These are phyloP conservation scores for Rhododendron williamsianum DNA, from an alignment of 148 eudicot species.

Conservation along the genomic window DNA sequence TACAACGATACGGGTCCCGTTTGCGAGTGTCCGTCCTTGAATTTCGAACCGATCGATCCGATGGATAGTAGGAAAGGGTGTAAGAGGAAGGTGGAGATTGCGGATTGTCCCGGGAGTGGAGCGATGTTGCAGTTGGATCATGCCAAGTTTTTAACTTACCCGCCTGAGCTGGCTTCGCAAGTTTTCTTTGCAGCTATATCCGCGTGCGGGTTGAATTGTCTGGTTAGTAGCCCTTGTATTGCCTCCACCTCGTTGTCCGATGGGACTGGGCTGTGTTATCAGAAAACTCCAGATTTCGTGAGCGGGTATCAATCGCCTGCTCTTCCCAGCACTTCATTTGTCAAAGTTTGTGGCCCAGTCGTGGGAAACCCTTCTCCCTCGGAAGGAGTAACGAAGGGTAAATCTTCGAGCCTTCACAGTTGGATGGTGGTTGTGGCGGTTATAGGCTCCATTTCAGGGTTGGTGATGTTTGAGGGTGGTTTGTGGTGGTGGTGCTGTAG, in stretches of 20 bases:
- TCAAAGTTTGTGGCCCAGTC: conserved; percentile 59
- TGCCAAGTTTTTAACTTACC: conserved; percentile 55
- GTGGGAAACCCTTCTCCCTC: conserved; percentile 44
- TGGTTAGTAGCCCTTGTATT: conserved; percentile 44
- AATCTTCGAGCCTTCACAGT: conserved; percentile 23
- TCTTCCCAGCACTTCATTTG: conserved; percentile 79
- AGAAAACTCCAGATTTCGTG: conserved; percentile 38
- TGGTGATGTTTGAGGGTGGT: conserved; percentile 40
- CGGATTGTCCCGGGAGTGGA: conserved; percentile 41
- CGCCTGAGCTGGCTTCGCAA: conserved; percentile 43
- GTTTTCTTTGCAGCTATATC: conserved; percentile 33
- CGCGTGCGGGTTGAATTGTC: conserved; percentile 60
- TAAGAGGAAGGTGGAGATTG: conserved; percentile 52
- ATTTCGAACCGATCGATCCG: conserved; percentile 54
- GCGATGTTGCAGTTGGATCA: conserved; percentile 55
- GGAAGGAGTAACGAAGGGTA: background rate
- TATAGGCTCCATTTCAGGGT: conserved; percentile 31
- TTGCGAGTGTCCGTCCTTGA: conserved; percentile 78
- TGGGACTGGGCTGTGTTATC: conserved; percentile 69
- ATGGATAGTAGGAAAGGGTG: conserved; percentile 61
- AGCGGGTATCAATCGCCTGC: conserved; percentile 75
- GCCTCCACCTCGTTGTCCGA: conserved; percentile 67
- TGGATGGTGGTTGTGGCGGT: conserved; percentile 58
- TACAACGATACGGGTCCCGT: conserved; percentile 66
- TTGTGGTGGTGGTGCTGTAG: conserved; percentile 81